A percentile compares a stretch with the other conserved stretches of the same genome.
Conservation (phyloP, 495 filamentous ascomycete species). For the Penicillium robsamsonii region DNA sequence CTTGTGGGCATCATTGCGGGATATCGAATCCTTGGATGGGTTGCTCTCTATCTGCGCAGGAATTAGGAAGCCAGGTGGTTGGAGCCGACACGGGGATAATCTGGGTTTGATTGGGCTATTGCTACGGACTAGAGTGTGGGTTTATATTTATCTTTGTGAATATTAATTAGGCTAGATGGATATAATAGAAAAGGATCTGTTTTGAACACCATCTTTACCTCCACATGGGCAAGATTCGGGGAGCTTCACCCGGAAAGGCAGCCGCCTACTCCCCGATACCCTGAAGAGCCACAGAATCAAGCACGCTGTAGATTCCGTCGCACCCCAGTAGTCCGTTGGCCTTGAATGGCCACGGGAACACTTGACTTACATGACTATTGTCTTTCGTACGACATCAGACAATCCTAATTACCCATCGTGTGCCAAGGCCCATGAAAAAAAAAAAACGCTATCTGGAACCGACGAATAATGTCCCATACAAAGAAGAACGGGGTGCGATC, state of each 20-base stretch:
- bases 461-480: neutral
- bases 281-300: neutral
- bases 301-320: neutral
- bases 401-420: neutral
- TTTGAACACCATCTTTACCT: neutral
- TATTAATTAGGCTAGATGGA: neutral
- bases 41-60: constrained; percentile 37
- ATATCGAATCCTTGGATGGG: constrained; percentile 64
- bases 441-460: constrained; percentile 1
- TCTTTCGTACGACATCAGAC: constrained; percentile 3
- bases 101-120: neutral
- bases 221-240: neutral
- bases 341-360: too few species aligned
- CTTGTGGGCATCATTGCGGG: constrained; percentile 69
- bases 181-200: neutral
- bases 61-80: constrained; percentile 10
- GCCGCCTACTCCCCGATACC: neutral
- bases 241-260: neutral
- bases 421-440: neutral
- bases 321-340: neutral
- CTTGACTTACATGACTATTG: neutral
- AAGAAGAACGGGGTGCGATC: neutral
- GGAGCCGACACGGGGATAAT: neutral
- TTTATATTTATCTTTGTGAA: neutral
- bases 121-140: neutral